Percentiles rank a stretch among this genome's conserved stretches.
These are phyloP conservation scores for Helminthosporium solani DNA, from an alignment of 2,329 filamentous ascomycete species.

Conservation along the genomic window DNA sequence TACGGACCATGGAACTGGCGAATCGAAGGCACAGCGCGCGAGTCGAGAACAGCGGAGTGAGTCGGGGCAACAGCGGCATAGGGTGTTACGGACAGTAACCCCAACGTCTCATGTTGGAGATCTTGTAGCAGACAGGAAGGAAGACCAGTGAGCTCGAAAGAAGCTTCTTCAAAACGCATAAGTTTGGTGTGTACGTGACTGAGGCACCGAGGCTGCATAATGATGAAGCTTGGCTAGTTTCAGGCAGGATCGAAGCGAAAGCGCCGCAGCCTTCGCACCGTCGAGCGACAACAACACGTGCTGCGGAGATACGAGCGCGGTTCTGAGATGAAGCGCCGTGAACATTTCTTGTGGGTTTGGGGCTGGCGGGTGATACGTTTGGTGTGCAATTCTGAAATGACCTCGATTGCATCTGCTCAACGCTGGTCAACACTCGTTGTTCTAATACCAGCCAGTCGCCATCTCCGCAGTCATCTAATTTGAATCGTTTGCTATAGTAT, in stretches of 20 bases:
- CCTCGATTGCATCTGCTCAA: no score
- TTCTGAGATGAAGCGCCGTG: not conserved
- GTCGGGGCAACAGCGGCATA: slow-evolving; percentile 21
- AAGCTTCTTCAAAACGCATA: slow-evolving; percentile 40
- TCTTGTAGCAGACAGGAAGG: slow-evolving; percentile 34
- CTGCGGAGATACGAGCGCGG: not conserved
- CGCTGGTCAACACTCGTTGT: no score
- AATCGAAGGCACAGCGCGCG: slow-evolving; percentile 37
- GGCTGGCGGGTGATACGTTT: no score
- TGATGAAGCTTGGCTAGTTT: slow-evolving; percentile 37
- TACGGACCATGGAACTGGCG: slow-evolving; percentile 22
- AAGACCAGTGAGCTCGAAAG: slow-evolving; percentile 20
- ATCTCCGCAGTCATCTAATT: not conserved
- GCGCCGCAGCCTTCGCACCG: slow-evolving; percentile 8
- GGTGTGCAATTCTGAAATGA: no score
- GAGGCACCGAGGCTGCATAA: slow-evolving; percentile 20
- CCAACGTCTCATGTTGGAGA: slow-evolving; percentile 39
- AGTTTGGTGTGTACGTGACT: slow-evolving; percentile 35
- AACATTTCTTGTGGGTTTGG: no score
- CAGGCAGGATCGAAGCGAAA: slow-evolving; percentile 22
- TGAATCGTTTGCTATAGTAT: not conserved
- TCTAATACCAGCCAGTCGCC: no score
- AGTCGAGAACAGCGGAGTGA: slow-evolving; percentile 17
- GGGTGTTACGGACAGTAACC: slow-evolving; percentile 21
- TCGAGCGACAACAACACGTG: not conserved